Evolutionary conservation across 495 filamentous ascomycete species (phyloP).

Genomic region (Astrothelium macrocarpum): DNA sequence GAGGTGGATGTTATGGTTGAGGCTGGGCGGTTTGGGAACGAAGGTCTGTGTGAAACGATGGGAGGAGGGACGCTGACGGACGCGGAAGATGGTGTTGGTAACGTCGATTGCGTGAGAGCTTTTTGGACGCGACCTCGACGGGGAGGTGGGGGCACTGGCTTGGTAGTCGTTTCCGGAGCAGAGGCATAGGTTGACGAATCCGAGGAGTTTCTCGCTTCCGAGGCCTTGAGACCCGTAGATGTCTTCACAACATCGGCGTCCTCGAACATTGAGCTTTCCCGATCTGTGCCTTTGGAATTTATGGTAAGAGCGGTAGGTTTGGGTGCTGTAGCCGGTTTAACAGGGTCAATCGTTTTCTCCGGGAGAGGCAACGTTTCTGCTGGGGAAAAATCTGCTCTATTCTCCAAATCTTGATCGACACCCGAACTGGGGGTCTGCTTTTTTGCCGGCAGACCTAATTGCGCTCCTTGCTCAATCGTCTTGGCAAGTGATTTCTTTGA

Average conservation of each 20-base stretch:
- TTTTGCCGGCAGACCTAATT: not conserved
- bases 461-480: not conserved
- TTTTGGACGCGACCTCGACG: slow-evolving; percentile 14
- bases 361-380: not conserved
- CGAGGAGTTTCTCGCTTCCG: slow-evolving; percentile 9
- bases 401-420: too few species aligned
- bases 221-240: not conserved
- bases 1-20: slow-evolving; percentile 2
- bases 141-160: slow-evolving; percentile 23
- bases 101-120: not conserved
- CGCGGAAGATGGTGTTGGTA: not conserved
- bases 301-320: not conserved
- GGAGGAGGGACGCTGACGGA: not conserved
- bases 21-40: not conserved
- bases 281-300: not conserved
- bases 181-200: slow-evolving; percentile 19
- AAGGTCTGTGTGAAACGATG: not conserved
- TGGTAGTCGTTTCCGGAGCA: slow-evolving; percentile 17
- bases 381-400: not conserved
- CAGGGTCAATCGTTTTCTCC: not conserved
- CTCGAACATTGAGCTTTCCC: not conserved
- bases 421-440: not conserved
- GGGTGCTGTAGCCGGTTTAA: not conserved
- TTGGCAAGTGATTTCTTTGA: not conserved
- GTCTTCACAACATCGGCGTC: too few species aligned